Evolutionary conservation across 768 basidiomycete species (phyloP), one percentile per base, ranked within the genome.

Genomic region (Serendipita sp.): DNA sequence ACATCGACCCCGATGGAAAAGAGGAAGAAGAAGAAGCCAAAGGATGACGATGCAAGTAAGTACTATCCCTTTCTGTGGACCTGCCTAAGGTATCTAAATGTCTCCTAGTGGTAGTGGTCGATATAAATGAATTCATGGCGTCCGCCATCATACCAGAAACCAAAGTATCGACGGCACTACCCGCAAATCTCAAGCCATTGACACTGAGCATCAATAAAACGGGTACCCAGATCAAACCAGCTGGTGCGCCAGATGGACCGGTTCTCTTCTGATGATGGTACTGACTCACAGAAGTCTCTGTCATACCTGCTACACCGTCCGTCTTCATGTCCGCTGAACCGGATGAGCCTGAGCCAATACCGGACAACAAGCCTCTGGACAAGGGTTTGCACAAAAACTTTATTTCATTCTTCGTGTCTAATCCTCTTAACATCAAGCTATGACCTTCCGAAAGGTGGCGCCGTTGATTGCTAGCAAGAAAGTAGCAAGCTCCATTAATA

Each of bases 391-490:
- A 36, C 35, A 28, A 10, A 23, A n/a, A 8, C n/a, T 10, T 23
- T 30, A 11, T 28, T n/a, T n/a, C 32, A 35, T 32, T 28, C 28
- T n/a, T 28, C 35, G 16, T 32, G 13, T 35, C 34, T 35, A 28
- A 35, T n/a, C 56, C 23, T 28, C 35, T 60, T 35, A n/a, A 32
- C 56, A 23, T 28, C n/a, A 56, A 75, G 75, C 72, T 48, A 74
- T 73, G 65, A 72, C 73, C n/a, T 77, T 81, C 45, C 86, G 86
- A 72, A 89, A 83, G 71, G 86, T 93, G 44, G 85, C 86, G 15
- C 89, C 91, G 3, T 75, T 91, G 68, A 86, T 91, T 44, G 84
- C 86, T 23, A 91, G 87, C 72, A 90, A 85, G 78, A 92, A 91
- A 85, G 91, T 86, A 69, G 44, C 74, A 67, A 41, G 41, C 3